These are phyloP conservation scores for Microdochium paspali DNA, from an alignment of 2,329 filamentous ascomycete genomes.

Conservation along the genomic window DNA sequence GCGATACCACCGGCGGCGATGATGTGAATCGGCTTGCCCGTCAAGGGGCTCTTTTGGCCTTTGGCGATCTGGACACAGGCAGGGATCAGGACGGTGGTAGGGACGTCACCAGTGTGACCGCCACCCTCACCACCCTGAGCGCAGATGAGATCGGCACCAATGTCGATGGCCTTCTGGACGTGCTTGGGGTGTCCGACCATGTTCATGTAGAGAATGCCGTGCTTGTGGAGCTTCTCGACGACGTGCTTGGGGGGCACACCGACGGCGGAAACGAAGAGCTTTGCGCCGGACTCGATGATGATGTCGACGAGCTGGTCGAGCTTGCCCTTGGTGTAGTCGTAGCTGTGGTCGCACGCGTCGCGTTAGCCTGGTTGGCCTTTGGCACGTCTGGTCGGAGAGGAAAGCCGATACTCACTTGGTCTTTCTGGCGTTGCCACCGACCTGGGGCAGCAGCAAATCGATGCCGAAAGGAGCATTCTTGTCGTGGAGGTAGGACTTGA, in stretches of 20 bases:
- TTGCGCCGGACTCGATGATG: conserved; percentile 84
- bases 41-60: conserved; percentile 73
- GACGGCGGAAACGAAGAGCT: conserved; percentile 93
- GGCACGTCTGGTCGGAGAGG: not conserved
- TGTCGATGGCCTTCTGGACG: conserved; percentile 59
- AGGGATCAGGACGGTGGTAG: conserved; percentile 82
- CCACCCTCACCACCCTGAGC: conserved; percentile 94
- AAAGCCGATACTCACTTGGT: conserved; percentile 28
- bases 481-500: conserved; percentile 75
- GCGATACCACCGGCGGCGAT: conserved; percentile 85
- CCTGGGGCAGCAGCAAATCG: conserved; percentile 21
- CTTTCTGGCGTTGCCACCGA: conserved; percentile 20
- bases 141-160: conserved; percentile 85
- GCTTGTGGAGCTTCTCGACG: conserved; percentile 81
- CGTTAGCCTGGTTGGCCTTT: conserved; percentile 4
- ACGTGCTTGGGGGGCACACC: conserved; percentile 83
- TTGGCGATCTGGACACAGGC: conserved; percentile 71
- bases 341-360: conserved; percentile 44
- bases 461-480: conserved; percentile 58
- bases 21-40: conserved; percentile 76
- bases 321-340: conserved; percentile 99
- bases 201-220: conserved; percentile 96
- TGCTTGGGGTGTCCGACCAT: conserved; percentile 99
- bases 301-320: conserved; percentile 83
- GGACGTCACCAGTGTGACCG: conserved; percentile 86